These are phyloP conservation scores for Lolium rigidum DNA, from an alignment of 176 grass and related monocot species.

Conservation along the genomic window DNA sequence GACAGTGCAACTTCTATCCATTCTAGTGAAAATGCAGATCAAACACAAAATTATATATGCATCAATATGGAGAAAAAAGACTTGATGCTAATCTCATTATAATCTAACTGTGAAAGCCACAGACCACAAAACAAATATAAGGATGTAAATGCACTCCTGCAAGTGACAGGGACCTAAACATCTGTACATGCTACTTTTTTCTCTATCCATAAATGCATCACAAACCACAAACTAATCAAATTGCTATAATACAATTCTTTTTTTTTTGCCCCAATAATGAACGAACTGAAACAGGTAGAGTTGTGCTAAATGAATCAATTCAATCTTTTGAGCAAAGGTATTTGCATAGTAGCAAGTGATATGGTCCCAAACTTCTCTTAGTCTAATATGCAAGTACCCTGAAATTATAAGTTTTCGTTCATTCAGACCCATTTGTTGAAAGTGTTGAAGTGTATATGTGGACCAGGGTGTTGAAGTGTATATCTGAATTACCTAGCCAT, in stretches of 20 bases:
- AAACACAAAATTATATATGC: not conserved
- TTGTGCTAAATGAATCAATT: not conserved
- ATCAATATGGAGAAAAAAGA: not conserved
- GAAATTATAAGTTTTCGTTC: not conserved
- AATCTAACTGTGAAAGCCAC: not conserved
- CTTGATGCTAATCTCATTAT: not conserved
- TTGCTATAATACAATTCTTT: not conserved
- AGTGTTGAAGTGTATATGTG: too few relatives aligned
- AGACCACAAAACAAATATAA: not conserved
- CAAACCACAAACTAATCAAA: conserved; percentile 2
- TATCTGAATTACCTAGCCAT: too few relatives aligned
- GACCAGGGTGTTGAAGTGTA: too few relatives aligned
- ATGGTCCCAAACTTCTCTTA: not conserved
- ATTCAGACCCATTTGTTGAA: conserved; percentile 2
- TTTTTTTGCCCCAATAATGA: not conserved
- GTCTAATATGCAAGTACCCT: not conserved
- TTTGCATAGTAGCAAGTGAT: not conserved
- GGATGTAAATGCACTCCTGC: not conserved
- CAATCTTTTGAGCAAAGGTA: conserved; percentile 10
- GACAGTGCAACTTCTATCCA: not conserved
- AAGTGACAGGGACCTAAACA: not conserved
- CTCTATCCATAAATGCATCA: too few relatives aligned
- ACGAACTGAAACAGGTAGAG: not conserved
- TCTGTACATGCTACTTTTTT: too few relatives aligned
- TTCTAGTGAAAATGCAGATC: not conserved